Base-by-base conservation (phyloP, 148 eudicot species). In the Polygonum maritimum region DNA sequence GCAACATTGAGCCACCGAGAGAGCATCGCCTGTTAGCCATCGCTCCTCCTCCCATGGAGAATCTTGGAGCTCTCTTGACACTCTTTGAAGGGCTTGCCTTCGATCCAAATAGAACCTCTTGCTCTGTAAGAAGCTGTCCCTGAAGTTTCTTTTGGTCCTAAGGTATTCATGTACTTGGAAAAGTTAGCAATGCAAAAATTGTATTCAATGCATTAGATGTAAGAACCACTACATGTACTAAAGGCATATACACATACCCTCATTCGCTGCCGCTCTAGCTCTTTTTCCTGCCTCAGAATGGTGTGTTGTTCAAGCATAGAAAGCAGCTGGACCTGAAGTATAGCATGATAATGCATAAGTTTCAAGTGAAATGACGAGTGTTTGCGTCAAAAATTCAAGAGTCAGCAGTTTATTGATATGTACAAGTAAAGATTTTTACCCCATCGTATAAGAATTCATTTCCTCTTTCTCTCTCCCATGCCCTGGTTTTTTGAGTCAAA, bases 81-180 rank as follows among this genome's bases (percentile, higher is more conserved):
- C 90, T 94, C 71, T 86, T 91, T 73, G 87, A 39, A 57, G 95
- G 97, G 79, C 97, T 94, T 35, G 91, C 94, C 82, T 91, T 94
- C 79, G 98, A 91, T 47, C 97, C 98, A 76, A 88, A 94, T 22
- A 87, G 87, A 33, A 85, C 90, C 86, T 91, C 97, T 82, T 89
- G 85, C 75, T 91, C 89, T 19, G 91, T 80, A 71, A 89, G 77
- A 75, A 94, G 84, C 80, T 88, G 89, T 75, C 94, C 95, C 21
- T 89, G 90, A 74, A 94, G 90, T 81, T 81, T 89, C 83, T 84
- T 94, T 79, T 87, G 91, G 76, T 91, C 97, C 94, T 91, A 77
- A 58, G 49, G 21, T 15, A 44, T n/a, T 71, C 2, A 21, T 19
- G 51, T 35, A 35, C 36, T 11, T 63, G 1, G 31, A 60, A 15